Conservation (phyloP, 2,329 filamentous ascomycete genomes). For the Sporothrix variecibatus region DNA sequence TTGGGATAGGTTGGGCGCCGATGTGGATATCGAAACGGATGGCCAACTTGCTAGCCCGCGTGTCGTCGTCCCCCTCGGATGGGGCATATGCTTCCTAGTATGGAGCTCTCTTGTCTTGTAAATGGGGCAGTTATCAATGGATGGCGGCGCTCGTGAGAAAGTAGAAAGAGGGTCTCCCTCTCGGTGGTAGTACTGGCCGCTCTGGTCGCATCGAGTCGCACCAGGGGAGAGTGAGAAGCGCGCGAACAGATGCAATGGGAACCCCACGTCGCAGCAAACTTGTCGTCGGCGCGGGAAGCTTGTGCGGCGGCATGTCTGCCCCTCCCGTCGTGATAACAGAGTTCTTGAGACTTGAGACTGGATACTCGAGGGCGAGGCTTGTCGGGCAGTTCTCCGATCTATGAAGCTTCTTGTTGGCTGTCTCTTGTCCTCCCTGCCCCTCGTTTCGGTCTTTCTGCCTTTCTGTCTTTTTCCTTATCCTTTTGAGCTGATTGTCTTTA, state of each 20-base stretch:
- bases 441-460: not conserved
- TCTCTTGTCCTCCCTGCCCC: not conserved
- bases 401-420: not conserved
- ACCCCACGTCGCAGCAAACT: slow-evolving; percentile 25
- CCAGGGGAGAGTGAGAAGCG: not conserved
- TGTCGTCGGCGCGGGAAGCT: slow-evolving; percentile 8
- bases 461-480: not conserved
- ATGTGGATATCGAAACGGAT: slow-evolving; percentile 24
- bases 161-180: not conserved
- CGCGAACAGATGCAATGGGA: slow-evolving; percentile 7
- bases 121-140: slow-evolving; percentile 18
- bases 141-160: not conserved
- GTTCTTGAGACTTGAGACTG: not conserved
- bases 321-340: slow-evolving; percentile 17
- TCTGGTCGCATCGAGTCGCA: not conserved
- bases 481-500: not conserved
- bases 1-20: slow-evolving; percentile 25
- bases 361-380: not conserved
- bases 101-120: not conserved
- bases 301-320: slow-evolving; percentile 11
- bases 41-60: slow-evolving; percentile 17
- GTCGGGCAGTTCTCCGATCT: not conserved
- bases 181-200: not conserved
- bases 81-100: not conserved
- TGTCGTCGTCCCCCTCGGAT: slow-evolving; percentile 11